These are phyloP conservation scores for Naganishia vaughanmartiniae DNA, from an alignment of 768 basidiomycete genomes.

Conservation along the genomic window DNA sequence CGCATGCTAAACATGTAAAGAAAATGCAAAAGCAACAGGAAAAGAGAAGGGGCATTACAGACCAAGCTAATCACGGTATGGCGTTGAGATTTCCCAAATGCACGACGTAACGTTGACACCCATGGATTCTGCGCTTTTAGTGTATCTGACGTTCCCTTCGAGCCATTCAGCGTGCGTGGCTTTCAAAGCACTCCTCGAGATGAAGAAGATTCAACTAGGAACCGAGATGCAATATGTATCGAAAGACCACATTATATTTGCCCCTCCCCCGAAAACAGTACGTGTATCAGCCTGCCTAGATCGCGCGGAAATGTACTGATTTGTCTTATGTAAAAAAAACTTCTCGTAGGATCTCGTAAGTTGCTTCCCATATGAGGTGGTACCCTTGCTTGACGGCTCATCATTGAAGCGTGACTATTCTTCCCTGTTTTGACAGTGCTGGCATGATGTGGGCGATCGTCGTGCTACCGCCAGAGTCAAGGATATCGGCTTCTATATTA, in stretches of 20 bases:
- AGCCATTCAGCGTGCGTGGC: not conserved
- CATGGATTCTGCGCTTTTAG: too few species aligned
- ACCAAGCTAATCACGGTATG: not conserved
- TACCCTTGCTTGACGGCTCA: too few species aligned
- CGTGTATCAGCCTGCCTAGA: not conserved
- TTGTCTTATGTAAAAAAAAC: too few species aligned
- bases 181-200: not conserved
- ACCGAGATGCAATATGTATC: not conserved
- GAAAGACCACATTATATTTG: not conserved
- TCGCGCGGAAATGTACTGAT: not conserved
- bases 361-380: not conserved
- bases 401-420: too few species aligned
- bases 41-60: not conserved
- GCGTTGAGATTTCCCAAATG: not conserved
- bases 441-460: not conserved
- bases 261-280: not conserved
- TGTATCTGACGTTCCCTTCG: conserved; percentile 6
- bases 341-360: conserved; percentile 1
- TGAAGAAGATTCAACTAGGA: not conserved
- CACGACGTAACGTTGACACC: too few species aligned
- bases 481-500: not conserved
- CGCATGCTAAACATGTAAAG: not conserved
- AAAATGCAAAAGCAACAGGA: not conserved
- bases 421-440: not conserved
- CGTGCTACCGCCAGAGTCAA: not conserved